Percentiles rank a stretch among this genome's conserved stretches.
Conservation (phyloP, 1,284 basidiomycete species). For the Omphalotus olearius region DNA sequence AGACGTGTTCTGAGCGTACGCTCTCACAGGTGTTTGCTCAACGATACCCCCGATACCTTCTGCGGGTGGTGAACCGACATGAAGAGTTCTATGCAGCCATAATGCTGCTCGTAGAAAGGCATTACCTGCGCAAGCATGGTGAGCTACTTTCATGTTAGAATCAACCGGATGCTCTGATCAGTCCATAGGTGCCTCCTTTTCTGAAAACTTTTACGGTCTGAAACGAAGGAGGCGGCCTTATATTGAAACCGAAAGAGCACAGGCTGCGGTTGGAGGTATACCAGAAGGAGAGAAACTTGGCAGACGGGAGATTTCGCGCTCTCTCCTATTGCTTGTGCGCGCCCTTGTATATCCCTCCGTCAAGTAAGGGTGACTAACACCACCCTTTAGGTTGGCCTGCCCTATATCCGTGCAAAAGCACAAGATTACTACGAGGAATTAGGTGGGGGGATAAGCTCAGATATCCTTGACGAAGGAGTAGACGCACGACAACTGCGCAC, state of each 20-base stretch:
- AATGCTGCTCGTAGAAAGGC: slow-evolving; percentile 86
- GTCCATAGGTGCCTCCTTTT: slow-evolving; percentile 75
- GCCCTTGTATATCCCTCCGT: not conserved
- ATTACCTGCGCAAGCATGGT: slow-evolving; percentile 88
- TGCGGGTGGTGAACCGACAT: slow-evolving; percentile 90
- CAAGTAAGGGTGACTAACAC: not conserved
- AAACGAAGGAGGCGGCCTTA: slow-evolving; percentile 72
- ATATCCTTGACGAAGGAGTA: slow-evolving; percentile 57
- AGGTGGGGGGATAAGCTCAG: slow-evolving; percentile 74
- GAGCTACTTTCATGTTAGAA: slow-evolving; percentile 20
- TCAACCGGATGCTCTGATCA: not conserved
- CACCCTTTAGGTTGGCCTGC: slow-evolving; percentile 69
- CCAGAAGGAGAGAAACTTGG: slow-evolving; percentile 63
- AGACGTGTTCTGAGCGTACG: not conserved
- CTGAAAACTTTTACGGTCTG: slow-evolving; percentile 92
- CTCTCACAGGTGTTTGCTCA: slow-evolving; percentile 84
- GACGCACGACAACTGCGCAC: slow-evolving; percentile 38
- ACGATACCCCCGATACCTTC: slow-evolving; percentile 88
- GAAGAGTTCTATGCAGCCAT: slow-evolving; percentile 93
- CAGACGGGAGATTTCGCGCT: slow-evolving; percentile 62
- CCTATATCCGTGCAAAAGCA: slow-evolving; percentile 85
- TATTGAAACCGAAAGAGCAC: slow-evolving; percentile 61
- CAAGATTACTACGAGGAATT: slow-evolving; percentile 89
- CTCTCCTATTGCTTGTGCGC: slow-evolving; percentile 73
- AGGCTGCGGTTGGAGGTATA: slow-evolving; percentile 63